Evolutionary conservation across 2,329 filamentous ascomycete genomes (phyloP), one percentile per base, ranked within the genome.

Genomic region (Amauroascus verrucosus): DNA sequence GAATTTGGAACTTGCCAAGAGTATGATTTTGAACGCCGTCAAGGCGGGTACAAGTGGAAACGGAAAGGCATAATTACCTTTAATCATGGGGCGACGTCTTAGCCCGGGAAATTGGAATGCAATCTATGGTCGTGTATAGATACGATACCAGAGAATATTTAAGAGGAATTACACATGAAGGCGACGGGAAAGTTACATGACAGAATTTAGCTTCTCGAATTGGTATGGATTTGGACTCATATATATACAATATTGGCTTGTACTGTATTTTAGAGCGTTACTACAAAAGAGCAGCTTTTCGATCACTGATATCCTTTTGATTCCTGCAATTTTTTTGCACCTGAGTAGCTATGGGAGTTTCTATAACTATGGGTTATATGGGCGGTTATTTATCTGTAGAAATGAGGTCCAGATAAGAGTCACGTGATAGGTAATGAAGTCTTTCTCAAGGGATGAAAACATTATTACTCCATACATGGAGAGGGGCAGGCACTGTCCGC

Each of bases 11-110:
- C 79, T 86, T 68, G 93, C 93, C 48, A 89, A 85, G 73, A 83
- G 95, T 56, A 77, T 95, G 67, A 96, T 98, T 57, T 73, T 98
- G 57, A 83, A 88, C 56, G 86, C 89, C 58, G 86, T 97, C 9
- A 77, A 79, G 51, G 66, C 62, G 24, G 69, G 70, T 9, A 22
- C 47, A 1, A 46, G 48, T 38, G 54, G 56, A 20, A 56, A 54
- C 38, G 54, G 48, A 16, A 48, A 41, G 18, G 43, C 41, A 20
- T 51, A 20, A 38, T 22, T 35, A 18, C 35, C 11, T 9, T 38
- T 16, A 5, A 16, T 28, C 1, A 9, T 43, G 44, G 7, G 37
- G 26, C 2, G 9, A 50, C 24, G 33, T 50, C 8, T n/a, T 24
- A 1, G 13, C 11, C 22, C n/a, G 11, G 14, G 28, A 2, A 37